phyloP scores from a whole-genome alignment of 257 asterid species.

The Dorcoceras hygrometricum region DNA sequence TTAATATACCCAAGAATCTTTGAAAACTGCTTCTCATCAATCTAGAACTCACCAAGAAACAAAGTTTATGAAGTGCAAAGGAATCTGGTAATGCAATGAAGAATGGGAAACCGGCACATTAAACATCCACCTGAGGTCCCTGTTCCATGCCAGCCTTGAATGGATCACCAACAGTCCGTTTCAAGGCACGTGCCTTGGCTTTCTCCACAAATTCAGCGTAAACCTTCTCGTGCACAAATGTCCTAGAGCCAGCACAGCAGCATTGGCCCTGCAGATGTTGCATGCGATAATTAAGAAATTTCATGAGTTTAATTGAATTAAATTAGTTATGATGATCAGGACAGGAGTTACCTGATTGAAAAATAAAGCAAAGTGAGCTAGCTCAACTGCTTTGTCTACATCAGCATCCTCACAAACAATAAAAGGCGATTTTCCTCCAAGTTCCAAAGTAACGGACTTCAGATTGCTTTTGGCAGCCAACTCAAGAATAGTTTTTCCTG shows the following conservation, averaged over 20 bases:
- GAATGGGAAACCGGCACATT: not conserved
- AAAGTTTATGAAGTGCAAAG: slow-evolving; percentile 23
- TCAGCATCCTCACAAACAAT: slow-evolving; percentile 98
- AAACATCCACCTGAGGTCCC: slow-evolving; percentile 81
- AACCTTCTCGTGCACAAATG: slow-evolving; percentile 79
- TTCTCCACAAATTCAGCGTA: slow-evolving; percentile 85
- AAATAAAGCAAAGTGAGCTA: slow-evolving; percentile 86
- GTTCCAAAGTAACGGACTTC: slow-evolving; percentile 93
- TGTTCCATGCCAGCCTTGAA: slow-evolving; percentile 80
- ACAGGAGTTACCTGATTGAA: slow-evolving; percentile 72
- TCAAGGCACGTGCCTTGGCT: slow-evolving; percentile 67
- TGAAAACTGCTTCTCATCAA: slow-evolving; percentile 66
- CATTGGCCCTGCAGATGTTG: slow-evolving; percentile 74
- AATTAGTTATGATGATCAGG: slow-evolving; percentile 7
- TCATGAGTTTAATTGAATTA: not conserved
- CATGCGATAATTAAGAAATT: not conserved
- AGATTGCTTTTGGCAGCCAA: slow-evolving; percentile 90
- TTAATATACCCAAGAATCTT: slow-evolving; percentile 70
- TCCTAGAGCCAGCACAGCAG: slow-evolving; percentile 94
- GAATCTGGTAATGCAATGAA: not conserved
- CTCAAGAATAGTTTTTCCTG: slow-evolving; percentile 70
- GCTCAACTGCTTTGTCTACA: slow-evolving; percentile 83
- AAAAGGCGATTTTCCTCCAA: slow-evolving; percentile 97
- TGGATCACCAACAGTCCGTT: slow-evolving; percentile 92
- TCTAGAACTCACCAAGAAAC: slow-evolving; percentile 36